Base-by-base conservation (phyloP, 257 asterid species). In the Lithospermum erythrorhizon region DNA sequence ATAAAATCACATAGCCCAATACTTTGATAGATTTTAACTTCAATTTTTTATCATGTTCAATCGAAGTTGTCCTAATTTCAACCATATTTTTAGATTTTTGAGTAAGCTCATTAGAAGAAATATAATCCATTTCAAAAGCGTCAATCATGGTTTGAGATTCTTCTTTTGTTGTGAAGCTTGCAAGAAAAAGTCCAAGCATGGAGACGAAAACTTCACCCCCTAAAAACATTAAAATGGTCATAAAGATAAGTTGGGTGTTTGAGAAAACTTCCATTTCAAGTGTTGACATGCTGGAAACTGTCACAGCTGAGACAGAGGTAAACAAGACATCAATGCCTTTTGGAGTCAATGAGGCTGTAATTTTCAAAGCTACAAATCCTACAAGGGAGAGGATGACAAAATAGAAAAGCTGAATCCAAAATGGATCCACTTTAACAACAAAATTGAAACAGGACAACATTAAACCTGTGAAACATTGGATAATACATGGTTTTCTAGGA, bases 241-340 rank as follows among this genome's bases (percentile, higher is more conserved):
- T 19, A 24, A 82, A 14, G 6, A 79, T 18, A 22, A 82, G 83
- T 24, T 82, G 89, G 11, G 54, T 15, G 29, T 71, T 59, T 52
- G 89, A 79, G 41, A 82, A 79, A n/a, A 61, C 69, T 67, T 77
- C 89, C 86, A 79, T 82, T 55, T 82, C 86, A 0, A 77, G 55
- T 0, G 83, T 71, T 29, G 86, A 67, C 76, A 77, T 66, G 74
- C 89, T 82, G 1, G 89, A 75, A 51, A 79, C 77, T 0, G 83
- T 79, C 17, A 20, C 21, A 4, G 83, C 67, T 0, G 89, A 82
- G 0, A 73, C 82, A 1, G 82, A 70, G 0, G 78, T 82, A 80
- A 77, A 82, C 23, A 79, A 64, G 7, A 82, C 24, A 55, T 79
- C 89, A 0, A 77, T 6, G 9, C 69, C 20, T 54, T 57, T 53